These are phyloP conservation scores for Rutidosis leptorrhynchoides DNA, from an alignment of 129 eudicot genomes.

Conservation along the genomic window DNA sequence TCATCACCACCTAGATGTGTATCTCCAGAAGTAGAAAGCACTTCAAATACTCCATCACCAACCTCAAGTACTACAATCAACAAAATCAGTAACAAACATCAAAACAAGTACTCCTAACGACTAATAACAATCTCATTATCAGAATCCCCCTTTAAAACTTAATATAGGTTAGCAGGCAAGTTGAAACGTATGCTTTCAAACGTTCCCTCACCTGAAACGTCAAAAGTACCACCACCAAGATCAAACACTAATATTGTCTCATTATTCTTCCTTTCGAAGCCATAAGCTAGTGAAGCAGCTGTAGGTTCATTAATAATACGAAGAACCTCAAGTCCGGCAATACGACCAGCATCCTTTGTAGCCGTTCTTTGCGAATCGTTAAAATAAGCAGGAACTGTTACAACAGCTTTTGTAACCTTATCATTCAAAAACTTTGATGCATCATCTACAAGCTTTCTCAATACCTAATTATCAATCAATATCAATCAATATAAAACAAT, in stretches of 20 bases:
- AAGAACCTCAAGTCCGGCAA: constrained; percentile 94
- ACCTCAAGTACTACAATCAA: constrained; percentile 84
- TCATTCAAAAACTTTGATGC: constrained; percentile 86
- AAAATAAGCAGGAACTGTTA: constrained; percentile 96
- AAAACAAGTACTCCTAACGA: constrained; percentile 11
- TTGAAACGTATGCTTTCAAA: neutral
- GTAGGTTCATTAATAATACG: constrained; percentile 96
- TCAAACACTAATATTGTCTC: constrained; percentile 94
- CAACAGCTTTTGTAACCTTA: constrained; percentile 92
- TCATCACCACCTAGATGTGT: constrained; percentile 99
- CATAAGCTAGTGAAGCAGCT: constrained; percentile 95
- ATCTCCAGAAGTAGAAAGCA: constrained; percentile 97
- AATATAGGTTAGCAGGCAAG: neutral
- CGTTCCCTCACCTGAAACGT: constrained; percentile 73
- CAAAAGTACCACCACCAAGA: constrained; percentile 99
- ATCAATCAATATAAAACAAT: neutral
- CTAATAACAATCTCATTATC: neutral
- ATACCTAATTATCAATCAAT: constrained; percentile 43
- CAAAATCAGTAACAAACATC: constrained; percentile 25
- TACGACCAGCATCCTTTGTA: constrained; percentile 94
- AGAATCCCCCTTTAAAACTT: neutral
- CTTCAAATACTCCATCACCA: constrained; percentile 99
- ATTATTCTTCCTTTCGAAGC: constrained; percentile 89
- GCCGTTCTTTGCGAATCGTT: constrained; percentile 98
- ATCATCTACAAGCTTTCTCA: constrained; percentile 98